Conservation (phyloP, 2,329 filamentous ascomycete genomes). For the Polychaeton citri region DNA sequence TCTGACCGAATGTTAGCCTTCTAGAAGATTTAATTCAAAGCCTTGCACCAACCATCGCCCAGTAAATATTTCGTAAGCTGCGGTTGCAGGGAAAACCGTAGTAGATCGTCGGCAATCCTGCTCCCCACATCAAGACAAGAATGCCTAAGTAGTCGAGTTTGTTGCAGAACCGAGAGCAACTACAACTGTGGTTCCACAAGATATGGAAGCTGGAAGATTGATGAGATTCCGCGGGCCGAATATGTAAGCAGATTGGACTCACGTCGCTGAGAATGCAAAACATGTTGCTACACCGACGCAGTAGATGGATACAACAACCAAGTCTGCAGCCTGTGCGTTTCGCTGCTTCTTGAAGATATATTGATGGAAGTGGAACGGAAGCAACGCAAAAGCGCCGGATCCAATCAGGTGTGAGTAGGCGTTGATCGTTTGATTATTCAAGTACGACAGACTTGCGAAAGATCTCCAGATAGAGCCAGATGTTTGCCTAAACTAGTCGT, state of each 20-base stretch:
- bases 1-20: constrained; percentile 6
- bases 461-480: not conserved
- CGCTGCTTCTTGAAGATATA: no score
- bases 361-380: no score
- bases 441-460: not conserved
- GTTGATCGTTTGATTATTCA: constrained; percentile 2
- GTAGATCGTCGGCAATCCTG: constrained; percentile 8
- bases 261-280: constrained; percentile 20
- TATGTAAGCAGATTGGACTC: no score
- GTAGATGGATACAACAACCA: constrained; percentile 7
- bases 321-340: no score
- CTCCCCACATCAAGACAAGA: constrained; percentile 8
- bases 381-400: constrained; percentile 1
- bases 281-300: constrained; percentile 6
- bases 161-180: constrained; percentile 3
- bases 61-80: constrained; percentile 2
- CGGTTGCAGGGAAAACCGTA: constrained; percentile 9
- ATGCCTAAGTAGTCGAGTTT: constrained; percentile 10
- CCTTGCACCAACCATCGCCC: no score
- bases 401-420: constrained; percentile 3
- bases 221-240: no score
- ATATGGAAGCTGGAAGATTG: constrained; percentile 8
- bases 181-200: constrained; percentile 5
- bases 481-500: no score
- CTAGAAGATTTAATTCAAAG: no score